Percentiles rank a stretch among this genome's conserved stretches.
These are phyloP conservation scores for Sporopachydermia lactativora DNA, from an alignment of 805 yeast genomes.

Conservation along the genomic window DNA sequence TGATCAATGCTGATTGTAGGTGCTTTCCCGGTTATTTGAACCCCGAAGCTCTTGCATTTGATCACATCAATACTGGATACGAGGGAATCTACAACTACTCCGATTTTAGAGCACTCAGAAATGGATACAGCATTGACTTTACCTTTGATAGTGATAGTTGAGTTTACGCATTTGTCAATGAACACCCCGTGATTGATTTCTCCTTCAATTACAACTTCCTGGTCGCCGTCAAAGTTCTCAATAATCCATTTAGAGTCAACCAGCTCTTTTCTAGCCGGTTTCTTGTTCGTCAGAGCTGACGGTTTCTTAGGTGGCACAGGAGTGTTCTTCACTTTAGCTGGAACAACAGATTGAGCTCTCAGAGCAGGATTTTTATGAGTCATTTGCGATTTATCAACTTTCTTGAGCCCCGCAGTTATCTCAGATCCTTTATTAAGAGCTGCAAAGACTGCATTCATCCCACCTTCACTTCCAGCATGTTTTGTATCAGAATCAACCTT, in stretches of 20 bases:
- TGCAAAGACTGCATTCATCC: slow-evolving; percentile 84
- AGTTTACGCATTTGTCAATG: slow-evolving; percentile 65
- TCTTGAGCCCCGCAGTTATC: slow-evolving; percentile 75
- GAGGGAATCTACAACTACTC: slow-evolving; percentile 69
- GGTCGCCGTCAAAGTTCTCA: slow-evolving; percentile 55
- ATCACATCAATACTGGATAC: slow-evolving; percentile 83
- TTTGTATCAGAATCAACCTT: slow-evolving; percentile 23
- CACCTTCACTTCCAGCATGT: slow-evolving; percentile 23
- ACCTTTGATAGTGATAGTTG: slow-evolving; percentile 74
- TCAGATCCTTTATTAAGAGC: slow-evolving; percentile 75
- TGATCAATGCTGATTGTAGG: slow-evolving; percentile 85
- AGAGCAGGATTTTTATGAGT: slow-evolving; percentile 84
- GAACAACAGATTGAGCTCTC: slow-evolving; percentile 41
- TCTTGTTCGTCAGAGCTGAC: slow-evolving; percentile 36
- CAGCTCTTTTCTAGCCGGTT: slow-evolving; percentile 52
- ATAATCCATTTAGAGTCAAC: slow-evolving; percentile 83
- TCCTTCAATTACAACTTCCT: slow-evolving; percentile 60
- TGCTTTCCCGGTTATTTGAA: slow-evolving; percentile 71
- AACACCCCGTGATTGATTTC: slow-evolving; percentile 81
- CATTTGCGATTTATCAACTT: slow-evolving; percentile 88
- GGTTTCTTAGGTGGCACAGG: slow-evolving; percentile 86
- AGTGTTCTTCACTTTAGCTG: slow-evolving; percentile 27
- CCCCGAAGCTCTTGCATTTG: slow-evolving; percentile 65
- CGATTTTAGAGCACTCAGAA: slow-evolving; percentile 56
- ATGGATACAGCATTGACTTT: slow-evolving; percentile 82